Evolutionary conservation across 2,329 filamentous ascomycete genomes (phyloP), one percentile per base, ranked within the genome.

Genomic region (Xylaria sp.): DNA sequence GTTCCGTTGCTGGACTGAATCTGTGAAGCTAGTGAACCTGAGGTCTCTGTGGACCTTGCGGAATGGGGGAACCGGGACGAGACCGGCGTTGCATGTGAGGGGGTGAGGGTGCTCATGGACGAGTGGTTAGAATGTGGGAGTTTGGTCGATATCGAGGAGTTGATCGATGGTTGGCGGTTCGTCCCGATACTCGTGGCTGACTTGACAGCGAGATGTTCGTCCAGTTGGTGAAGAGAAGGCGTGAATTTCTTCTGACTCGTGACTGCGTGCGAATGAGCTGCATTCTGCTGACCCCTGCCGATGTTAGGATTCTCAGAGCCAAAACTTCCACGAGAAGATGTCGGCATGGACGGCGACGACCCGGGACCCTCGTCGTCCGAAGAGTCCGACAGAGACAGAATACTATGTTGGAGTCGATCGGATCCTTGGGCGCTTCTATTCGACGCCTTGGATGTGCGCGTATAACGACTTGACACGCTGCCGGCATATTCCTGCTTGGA

Each of bases 381-480:
- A 42, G 82, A 84, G 1, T 73, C 71, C 1, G 82, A 84, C 1
- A 85, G 75, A 1, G 82, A 80, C 11, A 85, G 71, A 0, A 85
- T 76, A 61, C 83, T 85, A 60, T 76, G 82, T 55, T 81, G 76
- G 48, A 81, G 76, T 4, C 84, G 72, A 61, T 85, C 81, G 1
- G 80, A 75, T 42, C 80, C 78, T 5, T 77, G 69, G 13, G 83
- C 71, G 64, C 80, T 83, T 35, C 68, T 75, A 8, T 75, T 74
- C 0, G 80, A 83, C 0, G 78, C 78, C 65, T 79, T 81, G 1
- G 82, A 84, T 0, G 79, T 82, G 48, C 79, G 76, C 1, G 81
- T 84, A 57, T 83, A 78, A 44, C 80, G 76, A 59, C 81, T 84
- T 2, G 81, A 83, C 57, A 83, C 72, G 66, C 82, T 85, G 2